Conservation (phyloP, 78 protist genomes). For the Chrysochromulina parva region DNA sequence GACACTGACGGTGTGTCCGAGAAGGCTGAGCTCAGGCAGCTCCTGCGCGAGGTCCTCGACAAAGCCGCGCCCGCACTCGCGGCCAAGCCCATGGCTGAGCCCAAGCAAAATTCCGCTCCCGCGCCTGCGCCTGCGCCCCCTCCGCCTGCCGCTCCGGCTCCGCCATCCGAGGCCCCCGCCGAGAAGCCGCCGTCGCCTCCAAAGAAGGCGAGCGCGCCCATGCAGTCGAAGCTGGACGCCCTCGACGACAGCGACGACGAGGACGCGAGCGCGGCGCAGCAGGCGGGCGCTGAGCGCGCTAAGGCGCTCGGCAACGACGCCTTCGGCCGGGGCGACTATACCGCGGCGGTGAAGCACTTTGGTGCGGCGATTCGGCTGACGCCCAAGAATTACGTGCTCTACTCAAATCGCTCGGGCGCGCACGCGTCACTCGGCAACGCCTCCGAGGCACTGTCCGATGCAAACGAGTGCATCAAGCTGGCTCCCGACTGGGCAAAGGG, state of each 20-base stretch:
- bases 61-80: too few relatives aligned
- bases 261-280: background rate
- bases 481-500: constrained; percentile 51
- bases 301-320: constrained; percentile 29
- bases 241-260: background rate
- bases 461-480: constrained; percentile 29
- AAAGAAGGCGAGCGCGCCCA: too few relatives aligned
- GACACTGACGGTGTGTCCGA: background rate
- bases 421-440: background rate
- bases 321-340: constrained; percentile 36
- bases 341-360: constrained; percentile 54
- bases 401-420: constrained; percentile 52
- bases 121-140: too few relatives aligned
- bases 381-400: constrained; percentile 36
- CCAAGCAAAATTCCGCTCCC: too few relatives aligned
- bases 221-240: too few relatives aligned
- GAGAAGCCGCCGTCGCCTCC: too few relatives aligned
- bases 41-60: too few relatives aligned
- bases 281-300: too few relatives aligned
- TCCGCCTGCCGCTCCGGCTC: too few relatives aligned
- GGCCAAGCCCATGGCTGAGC: too few relatives aligned
- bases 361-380: constrained; percentile 43
- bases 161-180: too few relatives aligned
- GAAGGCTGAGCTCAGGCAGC: background rate
- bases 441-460: constrained; percentile 38